A percentile compares a stretch with the other conserved stretches of the same genome.
phyloP scores from a whole-genome alignment of 202 grass and related monocot genomes.

The Schoenoplectus triqueter region DNA sequence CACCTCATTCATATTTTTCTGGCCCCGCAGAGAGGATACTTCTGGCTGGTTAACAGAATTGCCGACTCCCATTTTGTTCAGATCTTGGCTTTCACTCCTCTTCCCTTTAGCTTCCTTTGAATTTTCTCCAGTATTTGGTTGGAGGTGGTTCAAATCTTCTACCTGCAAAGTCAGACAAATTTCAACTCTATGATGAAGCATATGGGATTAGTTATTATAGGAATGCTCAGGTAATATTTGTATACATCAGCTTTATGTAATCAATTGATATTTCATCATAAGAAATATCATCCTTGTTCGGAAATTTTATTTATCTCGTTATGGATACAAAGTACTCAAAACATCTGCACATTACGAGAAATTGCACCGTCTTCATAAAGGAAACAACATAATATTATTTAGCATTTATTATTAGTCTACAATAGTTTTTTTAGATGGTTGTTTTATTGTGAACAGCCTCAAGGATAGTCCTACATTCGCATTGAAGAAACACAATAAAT shows the following conservation, averaged over 20 bases:
- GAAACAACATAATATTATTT: background rate
- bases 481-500: no score
- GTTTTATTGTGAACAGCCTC: background rate
- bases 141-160: background rate
- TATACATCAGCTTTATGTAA: background rate
- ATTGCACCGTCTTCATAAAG: background rate
- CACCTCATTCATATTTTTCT: conserved; percentile 12
- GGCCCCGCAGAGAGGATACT: background rate
- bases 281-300: background rate
- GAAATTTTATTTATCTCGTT: background rate
- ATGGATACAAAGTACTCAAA: background rate
- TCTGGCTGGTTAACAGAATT: conserved; percentile 10
- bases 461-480: background rate
- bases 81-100: background rate
- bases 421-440: background rate
- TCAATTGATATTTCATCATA: background rate
- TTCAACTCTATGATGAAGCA: background rate
- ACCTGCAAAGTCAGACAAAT: background rate
- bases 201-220: background rate
- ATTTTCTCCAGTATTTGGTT: background rate
- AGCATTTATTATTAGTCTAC: background rate
- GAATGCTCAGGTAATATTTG: background rate
- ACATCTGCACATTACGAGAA: background rate
- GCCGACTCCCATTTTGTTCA: background rate
- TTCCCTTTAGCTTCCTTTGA: background rate